Conservation (phyloP, 2,329 filamentous ascomycete species). For the Dothidotthia symphoricarpi region DNA sequence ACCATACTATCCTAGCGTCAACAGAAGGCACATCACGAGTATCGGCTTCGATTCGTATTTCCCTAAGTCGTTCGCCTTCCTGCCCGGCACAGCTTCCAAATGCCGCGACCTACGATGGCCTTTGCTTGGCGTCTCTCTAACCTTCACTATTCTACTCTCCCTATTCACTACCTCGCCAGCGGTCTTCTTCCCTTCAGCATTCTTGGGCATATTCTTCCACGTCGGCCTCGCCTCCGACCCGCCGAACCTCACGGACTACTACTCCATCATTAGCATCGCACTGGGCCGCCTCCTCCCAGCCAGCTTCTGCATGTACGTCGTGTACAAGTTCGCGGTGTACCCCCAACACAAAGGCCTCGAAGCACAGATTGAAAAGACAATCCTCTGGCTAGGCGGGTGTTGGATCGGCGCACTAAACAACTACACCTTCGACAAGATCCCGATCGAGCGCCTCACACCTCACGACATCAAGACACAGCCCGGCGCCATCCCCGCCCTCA, state of each 20-base stretch:
- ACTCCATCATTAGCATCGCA: constrained; percentile 72
- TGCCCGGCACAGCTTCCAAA: constrained; percentile 62
- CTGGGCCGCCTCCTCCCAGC: constrained; percentile 82
- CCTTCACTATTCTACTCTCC: constrained; percentile 74
- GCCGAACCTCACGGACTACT: constrained; percentile 65
- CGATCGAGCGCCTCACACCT: constrained; percentile 84
- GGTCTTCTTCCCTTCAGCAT: constrained; percentile 81
- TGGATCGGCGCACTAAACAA: constrained; percentile 93
- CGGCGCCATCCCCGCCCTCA: constrained; percentile 78
- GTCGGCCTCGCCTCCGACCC: constrained; percentile 88
- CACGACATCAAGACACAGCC: constrained; percentile 88
- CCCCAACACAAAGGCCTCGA: constrained; percentile 69
- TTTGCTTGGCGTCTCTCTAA: constrained; percentile 74
- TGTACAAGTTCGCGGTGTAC: constrained; percentile 78
- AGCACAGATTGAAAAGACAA: constrained; percentile 83
- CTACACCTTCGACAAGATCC: constrained; percentile 92
- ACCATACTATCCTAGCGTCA: constrained; percentile 61
- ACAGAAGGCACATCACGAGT: constrained; percentile 72
- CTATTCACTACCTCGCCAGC: constrained; percentile 76
- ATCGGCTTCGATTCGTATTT: constrained; percentile 84
- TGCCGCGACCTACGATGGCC: constrained; percentile 81
- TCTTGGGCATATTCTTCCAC: constrained; percentile 82
- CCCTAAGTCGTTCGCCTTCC: constrained; percentile 79
- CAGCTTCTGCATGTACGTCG: constrained; percentile 80
- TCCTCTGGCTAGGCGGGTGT: constrained; percentile 84